Conservation (phyloP, 2,329 filamentous ascomycete genomes). For the Fusarium chlamydosporum region DNA sequence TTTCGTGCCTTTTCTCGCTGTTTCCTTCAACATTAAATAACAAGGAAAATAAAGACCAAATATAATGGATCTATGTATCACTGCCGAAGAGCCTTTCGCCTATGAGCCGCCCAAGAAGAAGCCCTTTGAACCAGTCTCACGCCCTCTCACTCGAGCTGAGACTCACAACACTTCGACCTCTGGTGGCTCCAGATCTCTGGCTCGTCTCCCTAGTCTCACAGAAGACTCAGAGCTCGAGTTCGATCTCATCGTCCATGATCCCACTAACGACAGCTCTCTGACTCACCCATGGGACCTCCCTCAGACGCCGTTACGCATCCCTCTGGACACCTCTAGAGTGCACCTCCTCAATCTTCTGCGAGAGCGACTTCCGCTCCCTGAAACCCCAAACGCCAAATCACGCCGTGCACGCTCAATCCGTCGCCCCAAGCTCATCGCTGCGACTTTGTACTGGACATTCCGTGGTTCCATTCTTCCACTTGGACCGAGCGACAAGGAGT, state of each 20-base stretch:
- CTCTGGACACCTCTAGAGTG: slow-evolving; percentile 41
- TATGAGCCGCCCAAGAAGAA: slow-evolving; percentile 39
- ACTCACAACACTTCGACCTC: slow-evolving; percentile 24
- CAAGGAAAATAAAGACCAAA: background rate
- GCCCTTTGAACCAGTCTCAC: slow-evolving; percentile 37
- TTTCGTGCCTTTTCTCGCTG: slow-evolving; percentile 4
- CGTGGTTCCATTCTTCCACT: slow-evolving; percentile 46
- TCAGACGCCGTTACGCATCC: slow-evolving; percentile 32
- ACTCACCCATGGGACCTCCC: slow-evolving; percentile 49
- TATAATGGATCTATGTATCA: slow-evolving; percentile 49
- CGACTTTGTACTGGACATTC: slow-evolving; percentile 48
- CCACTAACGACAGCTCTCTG: slow-evolving; percentile 44
- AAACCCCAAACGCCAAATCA: slow-evolving; percentile 11
- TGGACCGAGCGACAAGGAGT: slow-evolving; percentile 42
- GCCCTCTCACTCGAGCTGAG: slow-evolving; percentile 12
- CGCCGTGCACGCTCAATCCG: slow-evolving; percentile 17
- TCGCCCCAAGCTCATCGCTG: slow-evolving; percentile 43
- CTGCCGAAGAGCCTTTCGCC: slow-evolving; percentile 48
- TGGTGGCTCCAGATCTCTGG: background rate
- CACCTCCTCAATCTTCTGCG: slow-evolving; percentile 50
- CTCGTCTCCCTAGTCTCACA: slow-evolving; percentile 4
- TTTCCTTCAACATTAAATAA: slow-evolving; percentile 1
- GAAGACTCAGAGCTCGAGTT: slow-evolving; percentile 41
- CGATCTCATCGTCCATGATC: slow-evolving; percentile 46
- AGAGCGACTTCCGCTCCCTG: slow-evolving; percentile 30